Evolutionary conservation across 108 stramenopile genomes (phyloP), one percentile per base, ranked within the genome.

Genomic region (Fragilariopsis cylindrus): DNA sequence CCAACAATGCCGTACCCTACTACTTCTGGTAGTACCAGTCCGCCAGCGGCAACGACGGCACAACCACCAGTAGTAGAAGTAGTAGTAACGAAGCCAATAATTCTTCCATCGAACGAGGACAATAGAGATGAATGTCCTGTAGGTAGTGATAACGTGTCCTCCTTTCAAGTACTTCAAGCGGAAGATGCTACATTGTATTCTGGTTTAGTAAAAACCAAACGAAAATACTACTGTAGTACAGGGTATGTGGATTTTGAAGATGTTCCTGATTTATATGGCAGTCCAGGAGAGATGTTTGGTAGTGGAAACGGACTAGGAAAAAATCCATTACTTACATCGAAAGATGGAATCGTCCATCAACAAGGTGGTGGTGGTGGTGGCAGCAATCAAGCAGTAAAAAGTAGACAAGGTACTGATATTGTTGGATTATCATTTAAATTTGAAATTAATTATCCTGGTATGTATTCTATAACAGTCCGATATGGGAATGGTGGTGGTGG

Each of bases 181-280:
- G 62, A 63, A 39, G 62, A 63, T 7, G 30, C 62, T 39, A 7
- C 39, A 7, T 15, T 63, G 6, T 63, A 42, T 19, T 63, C 40
- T 15, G 40, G 21, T 15, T 44, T 18, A 39, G 39, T 63, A 13
- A 63, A 42, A 15, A 63, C 18, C 30, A 63, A 6, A 4, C 0
- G 30, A 7, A 39, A 63, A 5, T 15, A 42, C 30, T 63, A 39
- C 39, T 63, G 62, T 39, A 39, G 62, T 7, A 5, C 5, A 15
- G 62, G 40, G 9, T 63, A 63, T 11, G 42, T 63, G 0, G 62
- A 63, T 19, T 63, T 63, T 42, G 62, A 4, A 5, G 62, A 63
- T 15, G 7, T 63, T 63, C 15, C 62, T 39, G 62, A 15, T 18
- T 19, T 19, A 7, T 9, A 9, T 19, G 5, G 5, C 0, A 11